Evolutionary conservation across 805 yeast species (phyloP).

Genomic region (Myxozyma mucilagina): DNA sequence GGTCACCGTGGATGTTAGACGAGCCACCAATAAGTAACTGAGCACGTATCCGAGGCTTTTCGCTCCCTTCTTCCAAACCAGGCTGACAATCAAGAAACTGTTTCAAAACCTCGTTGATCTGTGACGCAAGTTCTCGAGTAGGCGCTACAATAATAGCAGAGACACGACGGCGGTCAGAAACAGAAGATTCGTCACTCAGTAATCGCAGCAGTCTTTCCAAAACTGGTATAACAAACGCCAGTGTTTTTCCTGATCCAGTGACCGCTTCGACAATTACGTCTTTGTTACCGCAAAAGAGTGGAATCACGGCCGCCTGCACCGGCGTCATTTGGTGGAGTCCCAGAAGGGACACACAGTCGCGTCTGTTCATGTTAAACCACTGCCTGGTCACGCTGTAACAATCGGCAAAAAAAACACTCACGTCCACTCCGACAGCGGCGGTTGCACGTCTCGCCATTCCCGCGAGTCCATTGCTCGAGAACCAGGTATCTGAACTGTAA

Average conservation of each 20-base stretch:
- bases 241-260: conserved; percentile 97
- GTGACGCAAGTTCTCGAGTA: conserved; percentile 54
- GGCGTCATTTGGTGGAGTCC: conserved; percentile 90
- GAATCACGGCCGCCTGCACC: conserved; percentile 93
- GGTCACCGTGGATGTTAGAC: conserved; percentile 62
- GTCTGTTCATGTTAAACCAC: conserved; percentile 11
- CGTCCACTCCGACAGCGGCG: conserved; percentile 67
- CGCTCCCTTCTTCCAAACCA: neutral
- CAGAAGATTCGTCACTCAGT: no score
- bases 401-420: conserved; percentile 23
- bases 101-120: conserved; percentile 65
- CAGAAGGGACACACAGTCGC: conserved; percentile 66
- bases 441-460: conserved; percentile 60
- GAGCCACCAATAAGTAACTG: conserved; percentile 47
- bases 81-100: conserved; percentile 52
- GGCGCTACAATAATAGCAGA: conserved; percentile 75
- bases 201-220: conserved; percentile 53
- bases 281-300: conserved; percentile 76
- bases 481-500: neutral
- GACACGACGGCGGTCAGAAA: conserved; percentile 69
- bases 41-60: conserved; percentile 39
- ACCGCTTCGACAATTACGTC: conserved; percentile 97
- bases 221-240: conserved; percentile 84
- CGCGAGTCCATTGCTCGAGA: conserved; percentile 44
- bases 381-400: neutral